Evolutionary conservation across 768 basidiomycete genomes (phyloP), one percentile per base, ranked within the genome.

Genomic region (Phylloporus sp.): DNA sequence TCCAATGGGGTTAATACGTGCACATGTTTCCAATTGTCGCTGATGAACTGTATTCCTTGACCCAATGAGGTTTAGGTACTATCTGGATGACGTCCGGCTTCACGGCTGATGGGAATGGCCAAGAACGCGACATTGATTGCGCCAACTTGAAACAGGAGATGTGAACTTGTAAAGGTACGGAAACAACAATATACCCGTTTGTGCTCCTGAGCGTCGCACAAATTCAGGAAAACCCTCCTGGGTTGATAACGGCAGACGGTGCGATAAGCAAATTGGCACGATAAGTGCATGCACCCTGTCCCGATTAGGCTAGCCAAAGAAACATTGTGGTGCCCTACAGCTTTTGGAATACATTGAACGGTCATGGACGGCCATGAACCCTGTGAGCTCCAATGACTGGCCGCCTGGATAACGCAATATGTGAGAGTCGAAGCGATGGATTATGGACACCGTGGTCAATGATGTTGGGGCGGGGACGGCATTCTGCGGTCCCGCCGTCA

Each of bases 11-110:
- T 59, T 31, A 82, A 50, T 57, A 80, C 78, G 4, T 80, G 78
- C 0, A 78, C 80, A 55, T 81, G 81, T 0, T 78, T 80, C 80
- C 82, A 83, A 50, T 79, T 78, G 49, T 82, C 80, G 45, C 76
- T 67, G 27, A 73, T 72, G 42, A 82, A 68, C 80, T 80, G 52
- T 77, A 80, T 50, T 82, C 79, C 81, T 43, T 26, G 27, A 15
- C 10, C 13, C 13, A 29, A 46, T 49, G 23, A 36, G 48, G 18
- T 5, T 29, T 23, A 22, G 29, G 42, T 40, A 41, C 23, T 4
- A 50, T 43, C 18, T 20, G 7, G 41, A 42, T 42, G 16, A 40
- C n/a, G 11, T 59, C n/a, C 22, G 13, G 29, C 49, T 59, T 39
- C 41, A 79, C 80, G 81, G 52, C 81, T 82, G 31, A 79, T 39